These are phyloP conservation scores for Sporothrix luriei DNA, from an alignment of 2,329 filamentous ascomycete genomes.

Conservation along the genomic window DNA sequence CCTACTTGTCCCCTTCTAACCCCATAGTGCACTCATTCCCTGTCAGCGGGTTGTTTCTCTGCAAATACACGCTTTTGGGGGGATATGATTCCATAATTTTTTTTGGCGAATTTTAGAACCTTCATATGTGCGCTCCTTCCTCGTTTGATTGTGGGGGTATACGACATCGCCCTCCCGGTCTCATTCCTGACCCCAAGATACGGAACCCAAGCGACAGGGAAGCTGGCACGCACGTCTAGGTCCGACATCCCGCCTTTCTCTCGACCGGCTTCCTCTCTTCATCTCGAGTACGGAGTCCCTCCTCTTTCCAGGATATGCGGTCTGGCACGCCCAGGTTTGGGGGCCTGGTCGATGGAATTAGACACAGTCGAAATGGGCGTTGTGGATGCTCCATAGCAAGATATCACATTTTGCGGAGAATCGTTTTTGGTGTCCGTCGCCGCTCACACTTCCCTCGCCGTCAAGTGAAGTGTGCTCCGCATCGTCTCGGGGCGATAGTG, in stretches of 20 bases:
- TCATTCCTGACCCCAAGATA: not conserved
- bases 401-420: not conserved
- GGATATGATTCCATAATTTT: no score
- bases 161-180: no score
- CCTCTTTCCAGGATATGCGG: not conserved
- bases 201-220: not conserved
- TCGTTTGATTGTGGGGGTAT: no score
- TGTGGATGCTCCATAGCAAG: not conserved
- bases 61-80: not conserved
- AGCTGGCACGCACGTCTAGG: not conserved
- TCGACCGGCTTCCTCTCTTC: not conserved
- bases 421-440: not conserved
- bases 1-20: not conserved
- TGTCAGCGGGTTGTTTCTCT: conserved; percentile 18
- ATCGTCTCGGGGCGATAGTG: conserved; percentile 16
- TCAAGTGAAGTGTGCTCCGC: conserved; percentile 4
- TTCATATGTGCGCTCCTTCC: no score
- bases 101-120: no score
- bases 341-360: not conserved
- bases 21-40: conserved; percentile 10
- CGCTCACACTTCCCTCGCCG: conserved; percentile 22
- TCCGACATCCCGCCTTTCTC: conserved; percentile 8
- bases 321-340: not conserved
- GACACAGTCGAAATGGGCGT: not conserved
- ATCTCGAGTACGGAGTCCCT: not conserved